Percentiles rank a stretch among this genome's conserved stretches.
Evolutionary conservation across 1,284 basidiomycete species (phyloP).

Genomic region (Tylopilus sp.): DNA sequence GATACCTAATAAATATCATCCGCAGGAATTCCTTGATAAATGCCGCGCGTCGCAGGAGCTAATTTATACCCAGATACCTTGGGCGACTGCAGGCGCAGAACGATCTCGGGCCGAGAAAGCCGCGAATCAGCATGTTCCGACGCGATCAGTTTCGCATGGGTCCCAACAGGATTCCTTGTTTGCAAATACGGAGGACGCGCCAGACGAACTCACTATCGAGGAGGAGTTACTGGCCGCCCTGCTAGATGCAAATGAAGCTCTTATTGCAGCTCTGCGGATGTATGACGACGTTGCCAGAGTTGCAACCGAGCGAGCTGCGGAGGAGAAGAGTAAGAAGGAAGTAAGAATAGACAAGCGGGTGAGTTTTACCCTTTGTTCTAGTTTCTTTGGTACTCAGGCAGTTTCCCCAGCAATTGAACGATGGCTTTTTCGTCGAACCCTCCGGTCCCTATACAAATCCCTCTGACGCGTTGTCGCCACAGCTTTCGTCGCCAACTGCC

Average conservation of each 20-base stretch:
- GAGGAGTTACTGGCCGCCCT: slow-evolving; percentile 63
- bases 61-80: slow-evolving; percentile 70
- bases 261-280: slow-evolving; percentile 45
- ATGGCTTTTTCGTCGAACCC: slow-evolving; percentile 22
- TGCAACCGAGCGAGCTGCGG: slow-evolving; percentile 56
- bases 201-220: slow-evolving; percentile 49
- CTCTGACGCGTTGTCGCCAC: slow-evolving; percentile 38
- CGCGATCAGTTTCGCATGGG: slow-evolving; percentile 26
- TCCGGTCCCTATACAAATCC: slow-evolving; percentile 17
- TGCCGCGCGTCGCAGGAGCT: slow-evolving; percentile 71
- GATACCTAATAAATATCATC: background rate
- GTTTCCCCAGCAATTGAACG: slow-evolving; percentile 26
- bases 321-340: slow-evolving; percentile 60
- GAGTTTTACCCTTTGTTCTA: slow-evolving; percentile 22
- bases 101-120: slow-evolving; percentile 43
- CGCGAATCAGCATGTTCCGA: slow-evolving; percentile 5
- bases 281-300: slow-evolving; percentile 68
- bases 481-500: slow-evolving; percentile 38
- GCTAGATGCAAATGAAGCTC: slow-evolving; percentile 59
- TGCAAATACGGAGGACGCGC: slow-evolving; percentile 33
- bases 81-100: slow-evolving; percentile 75
- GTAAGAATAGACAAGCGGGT: slow-evolving; percentile 55
- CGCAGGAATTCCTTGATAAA: slow-evolving; percentile 69
- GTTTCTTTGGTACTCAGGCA: background rate
- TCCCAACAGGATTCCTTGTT: slow-evolving; percentile 17